Percentiles rank a stretch among this genome's conserved stretches.
Evolutionary conservation across 2,329 filamentous ascomycete species (phyloP).

Genomic region (Colletotrichum siamense): DNA sequence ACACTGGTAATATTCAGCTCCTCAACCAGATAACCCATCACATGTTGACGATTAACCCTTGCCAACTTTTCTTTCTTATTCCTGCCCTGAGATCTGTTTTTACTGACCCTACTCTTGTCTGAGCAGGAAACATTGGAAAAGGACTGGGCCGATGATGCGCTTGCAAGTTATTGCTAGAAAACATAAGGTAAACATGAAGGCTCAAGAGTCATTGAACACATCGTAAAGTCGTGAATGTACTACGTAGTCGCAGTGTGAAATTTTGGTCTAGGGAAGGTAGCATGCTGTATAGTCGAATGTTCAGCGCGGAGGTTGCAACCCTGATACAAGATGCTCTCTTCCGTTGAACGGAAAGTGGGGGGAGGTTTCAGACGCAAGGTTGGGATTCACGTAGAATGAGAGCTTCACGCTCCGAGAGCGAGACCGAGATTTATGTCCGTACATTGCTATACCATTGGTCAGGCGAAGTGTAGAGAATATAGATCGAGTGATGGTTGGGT

Average conservation of each 20-base stretch:
- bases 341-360: neutral
- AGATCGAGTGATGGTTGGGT: neutral
- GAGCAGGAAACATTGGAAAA: neutral
- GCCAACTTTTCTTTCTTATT: rapidly evolving
- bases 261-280: neutral
- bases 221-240: neutral
- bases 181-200: neutral
- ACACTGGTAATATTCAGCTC: neutral
- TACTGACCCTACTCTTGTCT: neutral
- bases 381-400: neutral
- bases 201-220: rapidly evolving
- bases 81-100: rapidly evolving
- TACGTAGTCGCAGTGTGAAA: neutral
- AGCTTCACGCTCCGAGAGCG: neutral
- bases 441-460: neutral
- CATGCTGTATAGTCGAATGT: neutral
- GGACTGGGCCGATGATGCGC: rapidly evolving
- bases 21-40: neutral
- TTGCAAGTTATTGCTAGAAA: neutral
- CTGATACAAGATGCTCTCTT: neutral
- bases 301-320: neutral
- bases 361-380: neutral
- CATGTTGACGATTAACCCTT: neutral
- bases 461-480: neutral
- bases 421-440: neutral